Percentiles rank a stretch among this genome's conserved stretches.
Conservation (phyloP, 345 rosid species). For the Eutrema japonicum region DNA sequence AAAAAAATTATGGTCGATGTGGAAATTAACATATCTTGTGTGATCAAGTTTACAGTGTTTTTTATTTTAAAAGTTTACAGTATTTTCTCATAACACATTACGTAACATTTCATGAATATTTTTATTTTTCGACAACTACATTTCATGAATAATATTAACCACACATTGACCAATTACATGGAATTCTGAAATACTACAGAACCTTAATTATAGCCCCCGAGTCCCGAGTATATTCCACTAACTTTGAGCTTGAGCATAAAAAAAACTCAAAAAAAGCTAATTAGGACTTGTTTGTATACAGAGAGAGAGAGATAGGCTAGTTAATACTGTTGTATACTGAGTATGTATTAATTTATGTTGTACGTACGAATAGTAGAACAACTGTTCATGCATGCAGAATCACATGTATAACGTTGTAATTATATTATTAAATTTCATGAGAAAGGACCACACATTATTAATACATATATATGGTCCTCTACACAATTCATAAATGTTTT, state of each 20-base stretch:
- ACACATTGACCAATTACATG: neutral
- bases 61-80: neutral
- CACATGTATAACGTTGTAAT: slow-evolving; percentile 31
- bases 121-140: too few species aligned
- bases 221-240: neutral
- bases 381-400: slow-evolving; percentile 37
- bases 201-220: neutral
- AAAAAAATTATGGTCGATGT: neutral
- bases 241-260: neutral
- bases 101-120: neutral
- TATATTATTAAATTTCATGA: slow-evolving; percentile 20
- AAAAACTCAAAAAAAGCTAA: neutral
- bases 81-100: neutral
- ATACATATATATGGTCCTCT: slow-evolving; percentile 21
- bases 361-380: slow-evolving; percentile 22
- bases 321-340: neutral
- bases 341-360: slow-evolving; percentile 4
- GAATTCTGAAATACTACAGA: neutral
- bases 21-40: neutral
- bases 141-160: neutral
- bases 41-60: neutral
- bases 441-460: slow-evolving; percentile 24
- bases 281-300: neutral
- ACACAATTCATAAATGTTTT: slow-evolving; percentile 33
- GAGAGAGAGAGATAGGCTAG: neutral